Base-by-base conservation (phyloP, 1,139 yeast species). In the Debaryomyces coudertii region DNA sequence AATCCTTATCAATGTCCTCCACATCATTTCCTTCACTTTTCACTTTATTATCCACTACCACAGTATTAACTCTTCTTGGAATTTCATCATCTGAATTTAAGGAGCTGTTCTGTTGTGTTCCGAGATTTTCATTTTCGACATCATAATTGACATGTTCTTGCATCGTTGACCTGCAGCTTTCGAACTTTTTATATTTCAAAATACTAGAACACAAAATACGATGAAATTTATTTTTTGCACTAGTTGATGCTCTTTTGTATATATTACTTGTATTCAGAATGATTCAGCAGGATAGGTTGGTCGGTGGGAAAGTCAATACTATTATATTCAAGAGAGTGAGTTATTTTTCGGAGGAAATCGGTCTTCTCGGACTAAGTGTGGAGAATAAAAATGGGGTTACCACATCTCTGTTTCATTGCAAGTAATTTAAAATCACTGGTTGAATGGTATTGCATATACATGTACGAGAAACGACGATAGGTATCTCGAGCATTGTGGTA, bases 1-100 rank as follows among this genome's bases (percentile, higher is more conserved):
- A 51, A 11, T 57, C 58, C 16, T 18, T n/a, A 4, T 37, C 41
- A 16, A 11, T 12, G 6, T 16, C 8, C 5, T n/a, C 23, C 11
- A 8, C 23, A 7, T 6, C 9, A 4, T 8, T 14, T 12, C 16
- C 6, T 15, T 15, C 31, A 7, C 5, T 14, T 2, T 18, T 9
- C 9, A 14, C 40, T 25, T 16, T 25, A 7, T 8, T 15, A 15
- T 7, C 14, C 14, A 7, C n/a, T 5, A 5, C 11, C 14, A 11
- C n/a, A 5, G 35, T 16, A 8, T n/a, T 20, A 22, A 4, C 14
- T n/a, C n/a, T 14, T 4, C 3, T 25, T 12, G 27, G 37, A 11
- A n/a, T 9, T 16, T 11, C 18, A 11, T 11, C 11, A 7, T 16
- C 8, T 1, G 23, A 15, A 9, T 7, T 18, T 11, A 31, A 31